Evolutionary conservation across 2,329 filamentous ascomycete genomes (phyloP).

Genomic region (Bipolaris bicolor): DNA sequence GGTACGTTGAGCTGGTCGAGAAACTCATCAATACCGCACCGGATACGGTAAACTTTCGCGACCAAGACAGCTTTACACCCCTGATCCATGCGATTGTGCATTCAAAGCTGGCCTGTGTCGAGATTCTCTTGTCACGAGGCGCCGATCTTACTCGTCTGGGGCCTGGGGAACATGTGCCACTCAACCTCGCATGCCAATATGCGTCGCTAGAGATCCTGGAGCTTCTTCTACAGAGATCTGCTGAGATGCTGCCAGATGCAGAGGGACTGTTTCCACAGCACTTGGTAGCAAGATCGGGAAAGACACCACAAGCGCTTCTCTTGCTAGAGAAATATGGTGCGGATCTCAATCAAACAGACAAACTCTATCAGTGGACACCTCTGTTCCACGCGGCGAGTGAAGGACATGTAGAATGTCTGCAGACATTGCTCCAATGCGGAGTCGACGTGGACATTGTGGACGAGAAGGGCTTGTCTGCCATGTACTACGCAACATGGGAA

Average conservation of each 20-base stretch:
- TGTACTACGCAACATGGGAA: constrained; percentile 99
- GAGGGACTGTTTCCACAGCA: constrained; percentile 98
- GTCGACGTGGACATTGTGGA: constrained; percentile 82
- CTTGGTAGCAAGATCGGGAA: constrained; percentile 86
- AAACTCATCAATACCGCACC: constrained; percentile 72
- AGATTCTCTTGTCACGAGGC: constrained; percentile 74
- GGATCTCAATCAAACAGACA: constrained; percentile 90
- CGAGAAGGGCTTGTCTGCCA: constrained; percentile 89
- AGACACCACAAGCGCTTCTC: constrained; percentile 77
- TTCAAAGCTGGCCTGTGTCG: constrained; percentile 78
- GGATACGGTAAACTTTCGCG: constrained; percentile 82
- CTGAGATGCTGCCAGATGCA: constrained; percentile 87
- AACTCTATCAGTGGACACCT: constrained; percentile 96
- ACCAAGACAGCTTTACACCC: constrained; percentile 97
- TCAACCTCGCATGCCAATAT: constrained; percentile 95
- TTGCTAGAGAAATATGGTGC: constrained; percentile 85
- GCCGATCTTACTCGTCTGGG: constrained; percentile 87
- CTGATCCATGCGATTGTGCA: constrained; percentile 95
- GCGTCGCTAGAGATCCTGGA: constrained; percentile 85
- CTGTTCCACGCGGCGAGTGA: constrained; percentile 96
- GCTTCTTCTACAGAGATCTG: constrained; percentile 79
- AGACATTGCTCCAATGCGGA: constrained; percentile 78
- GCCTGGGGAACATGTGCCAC: constrained; percentile 87
- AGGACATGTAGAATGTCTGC: constrained; percentile 87
- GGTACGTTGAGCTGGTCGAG: constrained; percentile 81